Evolutionary conservation across 345 rosid species (phyloP).

Genomic region (Bruguiera sexangula): DNA sequence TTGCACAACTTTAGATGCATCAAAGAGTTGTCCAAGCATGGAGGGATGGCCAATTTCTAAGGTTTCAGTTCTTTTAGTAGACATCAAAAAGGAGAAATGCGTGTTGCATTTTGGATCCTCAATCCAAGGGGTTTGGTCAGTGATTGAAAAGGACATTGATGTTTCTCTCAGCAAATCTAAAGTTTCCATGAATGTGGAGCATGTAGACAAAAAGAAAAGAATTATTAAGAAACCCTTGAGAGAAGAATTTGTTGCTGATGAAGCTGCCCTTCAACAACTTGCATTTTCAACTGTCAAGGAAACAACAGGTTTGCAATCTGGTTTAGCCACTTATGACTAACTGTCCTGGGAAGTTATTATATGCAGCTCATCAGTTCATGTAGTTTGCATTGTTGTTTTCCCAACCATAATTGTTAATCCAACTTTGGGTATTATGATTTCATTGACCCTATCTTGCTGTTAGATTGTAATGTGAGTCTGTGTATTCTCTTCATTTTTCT

Average conservation of each 20-base stretch:
- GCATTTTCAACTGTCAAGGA: constrained; percentile 67
- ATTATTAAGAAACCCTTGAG: constrained; percentile 19
- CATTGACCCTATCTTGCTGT: not conserved
- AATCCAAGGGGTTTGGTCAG: constrained; percentile 69
- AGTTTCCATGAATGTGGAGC: constrained; percentile 14
- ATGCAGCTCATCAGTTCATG: not conserved
- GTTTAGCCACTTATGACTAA: not conserved
- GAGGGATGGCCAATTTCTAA: constrained; percentile 58
- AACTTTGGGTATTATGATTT: not conserved
- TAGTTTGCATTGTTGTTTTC: not conserved
- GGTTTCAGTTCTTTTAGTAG: constrained; percentile 60
- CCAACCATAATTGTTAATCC: not conserved
- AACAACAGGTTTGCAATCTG: constrained; percentile 37
- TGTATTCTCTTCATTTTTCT: no score
- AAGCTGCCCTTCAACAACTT: constrained; percentile 36
- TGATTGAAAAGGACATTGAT: constrained; percentile 57
- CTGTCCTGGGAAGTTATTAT: no score
- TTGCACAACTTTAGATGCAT: constrained; percentile 45
- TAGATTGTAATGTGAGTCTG: not conserved
- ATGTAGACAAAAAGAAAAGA: constrained; percentile 36
- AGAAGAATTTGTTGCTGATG: constrained; percentile 33
- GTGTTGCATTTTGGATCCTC: constrained; percentile 43
- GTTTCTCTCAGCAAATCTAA: constrained; percentile 22
- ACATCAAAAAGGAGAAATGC: constrained; percentile 49
- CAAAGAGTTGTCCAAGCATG: constrained; percentile 34